phyloP scores from a whole-genome alignment of 495 filamentous ascomycete species.

The Aspergillus cristatus region DNA sequence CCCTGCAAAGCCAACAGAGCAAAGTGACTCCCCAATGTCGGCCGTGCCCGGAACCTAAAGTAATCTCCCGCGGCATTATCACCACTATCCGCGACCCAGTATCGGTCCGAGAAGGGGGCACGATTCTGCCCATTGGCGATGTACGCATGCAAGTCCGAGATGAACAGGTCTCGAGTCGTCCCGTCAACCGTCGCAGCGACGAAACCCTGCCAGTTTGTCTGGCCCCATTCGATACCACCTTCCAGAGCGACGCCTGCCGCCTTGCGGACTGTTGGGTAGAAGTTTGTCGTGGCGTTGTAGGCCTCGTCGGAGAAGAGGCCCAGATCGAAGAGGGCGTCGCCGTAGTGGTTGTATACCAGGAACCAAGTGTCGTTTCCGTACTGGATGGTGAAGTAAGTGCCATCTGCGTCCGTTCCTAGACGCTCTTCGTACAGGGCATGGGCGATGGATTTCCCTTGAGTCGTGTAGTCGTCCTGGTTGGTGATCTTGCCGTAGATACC shows the following conservation, averaged over 20 bases:
- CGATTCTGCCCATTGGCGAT: constrained; percentile 30
- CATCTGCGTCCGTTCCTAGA: constrained; percentile 22
- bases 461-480: constrained; percentile 24
- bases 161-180: constrained; percentile 14
- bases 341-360: constrained; percentile 30
- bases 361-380: constrained; percentile 26
- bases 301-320: constrained; percentile 24
- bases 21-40: constrained; percentile 35
- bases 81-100: constrained; percentile 20
- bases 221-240: constrained; percentile 23
- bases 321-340: constrained; percentile 29
- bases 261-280: constrained; percentile 21
- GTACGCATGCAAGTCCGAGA: constrained; percentile 28
- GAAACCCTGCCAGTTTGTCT: constrained; percentile 31
- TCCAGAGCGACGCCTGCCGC: constrained; percentile 26
- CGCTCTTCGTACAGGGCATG: constrained; percentile 30
- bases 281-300: constrained; percentile 24
- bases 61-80: constrained; percentile 10
- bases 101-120: constrained; percentile 31
- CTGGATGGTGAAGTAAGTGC: constrained; percentile 31
- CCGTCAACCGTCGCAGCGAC: constrained; percentile 19
- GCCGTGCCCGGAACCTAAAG: constrained; percentile 26
- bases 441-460: constrained; percentile 23
- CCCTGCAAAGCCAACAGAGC: constrained; percentile 23
- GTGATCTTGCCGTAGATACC: constrained; percentile 29